Evolutionary conservation across 2,329 filamentous ascomycete genomes (phyloP), one percentile per base, ranked within the genome.

Genomic region (Akanthomyces muscarius): DNA sequence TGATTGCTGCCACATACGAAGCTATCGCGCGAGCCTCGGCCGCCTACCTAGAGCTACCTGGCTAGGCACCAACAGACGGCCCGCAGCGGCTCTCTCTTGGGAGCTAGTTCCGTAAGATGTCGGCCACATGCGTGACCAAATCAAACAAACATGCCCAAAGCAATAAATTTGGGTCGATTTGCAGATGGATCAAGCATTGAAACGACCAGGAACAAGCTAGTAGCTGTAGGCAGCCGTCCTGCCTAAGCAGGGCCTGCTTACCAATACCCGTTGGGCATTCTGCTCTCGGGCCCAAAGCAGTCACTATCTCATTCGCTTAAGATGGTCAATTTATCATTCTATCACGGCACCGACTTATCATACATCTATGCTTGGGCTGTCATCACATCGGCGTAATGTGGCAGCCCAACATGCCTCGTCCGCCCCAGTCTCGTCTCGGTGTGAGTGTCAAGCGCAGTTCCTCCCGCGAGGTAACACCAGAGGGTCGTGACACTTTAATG

Each of bases 401-500:
- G 74, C 94, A 99, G 61, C 94, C 94, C 70, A 99, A 78, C 74
- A 96, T 79, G 14, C 94, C 95, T 74, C 92, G 83, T 36, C 95
- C 95, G 68, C 94, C 94, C 94, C 95, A 99, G 72, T 93, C 83
- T 51, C 86, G 85, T 69, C 86, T 84, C 60, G 94, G 94, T 54
- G 82, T 91, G 66, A 99, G 77, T 66, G 85, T 87, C 70, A 97
- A 76, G 63, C 87, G 83, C 63, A 95, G 74, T 67, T 92, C 84
- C 70, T 82, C 79, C 62, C 74, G 75, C 68, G 70, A 72, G 51
- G 72, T 77, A 61, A 74, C 75, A 44, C 73, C 77, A 53, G 73
- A 72, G 65, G 78, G 77, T 61, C 85, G 83, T 57, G 80, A 83
- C 53, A 88, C 80, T 71, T 87, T 90, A 62, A 96, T 89, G 18